phyloP scores from a whole-genome alignment of 192 early-diverging fungal species.

The Rhizophagus prolifer region DNA sequence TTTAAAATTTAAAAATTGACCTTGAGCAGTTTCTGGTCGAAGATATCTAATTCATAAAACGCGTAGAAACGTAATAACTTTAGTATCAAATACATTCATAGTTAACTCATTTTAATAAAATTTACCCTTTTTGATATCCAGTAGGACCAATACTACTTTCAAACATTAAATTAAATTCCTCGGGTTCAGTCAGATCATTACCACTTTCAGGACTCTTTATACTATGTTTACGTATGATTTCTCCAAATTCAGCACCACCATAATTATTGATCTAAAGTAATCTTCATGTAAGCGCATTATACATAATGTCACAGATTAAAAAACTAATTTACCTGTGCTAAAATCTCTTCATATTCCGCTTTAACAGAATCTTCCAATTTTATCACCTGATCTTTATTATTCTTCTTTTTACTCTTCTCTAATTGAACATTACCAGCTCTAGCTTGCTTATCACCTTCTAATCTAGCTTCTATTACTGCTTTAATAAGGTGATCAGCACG shows the following conservation, averaged over 20 bases:
- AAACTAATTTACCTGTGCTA: slow-evolving; percentile 71
- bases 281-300: background rate
- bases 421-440: slow-evolving; percentile 38
- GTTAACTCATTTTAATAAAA: background rate
- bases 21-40: slow-evolving; percentile 99
- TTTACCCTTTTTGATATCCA: slow-evolving; percentile 84
- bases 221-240: slow-evolving; percentile 79
- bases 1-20: slow-evolving; percentile 99
- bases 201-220: slow-evolving; percentile 91
- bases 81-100: background rate
- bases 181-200: slow-evolving; percentile 86
- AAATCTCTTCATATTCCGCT: slow-evolving; percentile 77
- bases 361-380: slow-evolving; percentile 61
- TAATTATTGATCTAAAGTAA: slow-evolving; percentile 87
- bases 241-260: slow-evolving; percentile 77
- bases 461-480: slow-evolving; percentile 82
- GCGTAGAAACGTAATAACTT: background rate
- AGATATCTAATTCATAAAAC: slow-evolving; percentile 62
- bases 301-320: background rate
- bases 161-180: slow-evolving; percentile 99
- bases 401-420: slow-evolving; percentile 75
- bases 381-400: slow-evolving; percentile 59
- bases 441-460: slow-evolving; percentile 83
- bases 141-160: slow-evolving; percentile 97
- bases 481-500: slow-evolving; percentile 98